phyloP scores from a whole-genome alignment of 1,284 basidiomycete genomes.

The Boletus calvinii region DNA sequence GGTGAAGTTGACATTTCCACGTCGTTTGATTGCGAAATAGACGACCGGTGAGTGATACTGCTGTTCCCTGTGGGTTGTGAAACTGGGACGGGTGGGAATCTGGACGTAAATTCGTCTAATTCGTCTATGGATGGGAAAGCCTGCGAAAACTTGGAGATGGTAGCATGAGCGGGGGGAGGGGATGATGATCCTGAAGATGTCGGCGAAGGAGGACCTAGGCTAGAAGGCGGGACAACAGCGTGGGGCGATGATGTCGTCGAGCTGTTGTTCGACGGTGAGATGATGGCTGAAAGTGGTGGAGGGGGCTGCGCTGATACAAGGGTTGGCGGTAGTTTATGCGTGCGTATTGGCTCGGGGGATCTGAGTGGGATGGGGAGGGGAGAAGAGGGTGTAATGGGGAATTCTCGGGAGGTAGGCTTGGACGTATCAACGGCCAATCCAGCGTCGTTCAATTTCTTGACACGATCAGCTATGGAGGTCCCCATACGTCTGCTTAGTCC shows the following conservation, averaged over 20 bases:
- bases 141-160: slow-evolving; percentile 54
- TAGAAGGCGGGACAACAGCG: slow-evolving; percentile 63
- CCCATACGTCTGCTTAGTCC: slow-evolving; percentile 43
- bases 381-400: slow-evolving; percentile 39
- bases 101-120: slow-evolving; percentile 55
- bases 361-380: slow-evolving; percentile 36
- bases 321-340: slow-evolving; percentile 23
- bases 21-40: slow-evolving; percentile 14
- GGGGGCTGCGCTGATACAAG: slow-evolving; percentile 19
- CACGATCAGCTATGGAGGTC: slow-evolving; percentile 68
- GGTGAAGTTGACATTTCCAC: slow-evolving; percentile 12
- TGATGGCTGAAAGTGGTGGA: slow-evolving; percentile 10
- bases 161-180: slow-evolving; percentile 41
- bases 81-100: slow-evolving; percentile 49
- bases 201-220: slow-evolving; percentile 72
- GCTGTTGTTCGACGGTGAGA: slow-evolving; percentile 33
- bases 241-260: slow-evolving; percentile 42
- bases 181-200: slow-evolving; percentile 57
- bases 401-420: slow-evolving; percentile 55
- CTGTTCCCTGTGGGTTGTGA: slow-evolving; percentile 40
- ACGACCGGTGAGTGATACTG: slow-evolving; percentile 23
- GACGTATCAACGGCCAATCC: slow-evolving; percentile 55
- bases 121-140: slow-evolving; percentile 75
- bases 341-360: slow-evolving; percentile 27
- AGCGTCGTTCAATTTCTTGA: slow-evolving; percentile 65